Base-by-base conservation (phyloP, 1,139 yeast species). In the Yamadazyma friedrichii region DNA sequence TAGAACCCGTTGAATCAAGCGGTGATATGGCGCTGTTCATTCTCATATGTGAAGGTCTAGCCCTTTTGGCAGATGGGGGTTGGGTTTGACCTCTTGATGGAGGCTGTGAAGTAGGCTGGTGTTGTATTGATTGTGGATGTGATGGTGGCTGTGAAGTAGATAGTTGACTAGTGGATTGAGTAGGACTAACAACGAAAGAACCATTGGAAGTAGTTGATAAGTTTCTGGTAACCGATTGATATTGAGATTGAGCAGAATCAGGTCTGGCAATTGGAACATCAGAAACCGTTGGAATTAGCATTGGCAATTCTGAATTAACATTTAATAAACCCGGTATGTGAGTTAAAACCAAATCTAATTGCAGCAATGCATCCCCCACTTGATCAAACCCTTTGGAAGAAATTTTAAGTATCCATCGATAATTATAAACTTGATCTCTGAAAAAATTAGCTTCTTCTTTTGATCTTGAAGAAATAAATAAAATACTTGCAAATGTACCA, bases 401-500 rank as follows among this genome's bases (percentile, higher is more conserved):
- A 22, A 83, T 81, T 53, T 84, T 80, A 39, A 91, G 62, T 11
- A 82, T 75, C 84, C 88, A 81, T 46, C 94, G 67, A 57, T 87
- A 89, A 51, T 84, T 84, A 54, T 79, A 78, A 33, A 88, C 74
- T 49, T 83, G 84, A 48, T 80, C 86, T 52, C 80, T 74, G 59
- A 78, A 87, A 42, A 76, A 69, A 31, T 67, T 70, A 0, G 84
- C 74, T 53, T 88, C 96, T 42, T 80, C 88, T 15, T 73, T 61
- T 3, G 75, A 60, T 9, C 72, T 64, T 1, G 89, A 67, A 0
- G 91, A 82, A 26, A 81, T 79, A 53, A 74, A 86, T 42, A 89
- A 64, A 9, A 89, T 67, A 0, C 94, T 84, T 0, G 96, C 95
- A 71, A 89, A 89, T 0, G 93, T 80, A 2, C 96, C 96, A 41